Conservation (phyloP, 2,329 filamentous ascomycete species). For the Laburnicola sp. region DNA sequence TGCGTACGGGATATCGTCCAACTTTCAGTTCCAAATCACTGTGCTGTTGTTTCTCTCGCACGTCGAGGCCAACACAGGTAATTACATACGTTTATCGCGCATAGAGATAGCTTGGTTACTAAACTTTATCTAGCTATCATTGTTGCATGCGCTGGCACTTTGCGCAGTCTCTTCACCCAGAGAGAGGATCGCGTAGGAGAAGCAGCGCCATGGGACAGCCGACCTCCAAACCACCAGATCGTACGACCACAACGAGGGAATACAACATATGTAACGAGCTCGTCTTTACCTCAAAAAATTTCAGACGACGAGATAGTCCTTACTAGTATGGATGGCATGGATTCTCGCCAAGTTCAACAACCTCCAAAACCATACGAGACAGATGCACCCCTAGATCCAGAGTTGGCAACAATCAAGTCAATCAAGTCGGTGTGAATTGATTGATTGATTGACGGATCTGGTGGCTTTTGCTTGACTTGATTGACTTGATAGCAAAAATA, state of each 20-base stretch:
- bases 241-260: background rate
- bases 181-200: background rate
- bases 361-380: slow-evolving; percentile 3
- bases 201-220: slow-evolving; percentile 1
- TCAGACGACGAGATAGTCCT: background rate
- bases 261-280: background rate
- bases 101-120: background rate
- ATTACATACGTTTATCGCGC: background rate
- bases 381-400: slow-evolving; percentile 4
- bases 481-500: no score
- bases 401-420: no score
- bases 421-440: no score
- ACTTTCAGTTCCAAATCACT: slow-evolving; percentile 2
- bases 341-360: background rate
- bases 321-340: background rate
- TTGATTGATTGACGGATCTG: no score
- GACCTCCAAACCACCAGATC: slow-evolving; percentile 1
- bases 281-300: background rate
- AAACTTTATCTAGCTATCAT: slow-evolving; percentile 5
- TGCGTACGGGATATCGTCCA: background rate
- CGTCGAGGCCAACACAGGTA: slow-evolving; percentile 11
- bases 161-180: slow-evolving; percentile 12
- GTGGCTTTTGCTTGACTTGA: no score
- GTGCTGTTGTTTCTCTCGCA: slow-evolving; percentile 8
- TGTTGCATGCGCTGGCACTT: slow-evolving; percentile 9